Percentiles rank a stretch among this genome's conserved stretches.
Conservation (phyloP, 352 stramenopile species). For the Phytopythium cucurbitacearum region DNA sequence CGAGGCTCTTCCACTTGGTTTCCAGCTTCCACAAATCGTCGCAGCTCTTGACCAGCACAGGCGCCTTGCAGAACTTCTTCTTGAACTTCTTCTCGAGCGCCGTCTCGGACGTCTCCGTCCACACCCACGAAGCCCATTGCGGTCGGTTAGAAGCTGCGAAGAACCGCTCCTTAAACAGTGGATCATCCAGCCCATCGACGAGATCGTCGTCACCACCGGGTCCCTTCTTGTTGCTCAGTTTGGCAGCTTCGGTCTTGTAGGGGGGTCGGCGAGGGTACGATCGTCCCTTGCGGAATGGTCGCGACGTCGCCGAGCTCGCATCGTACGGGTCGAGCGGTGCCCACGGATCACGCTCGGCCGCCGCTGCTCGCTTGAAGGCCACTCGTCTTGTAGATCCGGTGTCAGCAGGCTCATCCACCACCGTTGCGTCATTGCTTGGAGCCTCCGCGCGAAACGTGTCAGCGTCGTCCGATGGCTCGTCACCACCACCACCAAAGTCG, state of each 20-base stretch:
- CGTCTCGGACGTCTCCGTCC: slow-evolving; percentile 47
- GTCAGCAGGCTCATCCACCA: background rate
- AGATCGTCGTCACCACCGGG: slow-evolving; percentile 25
- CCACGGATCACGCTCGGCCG: slow-evolving; percentile 60
- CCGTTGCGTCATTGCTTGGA: slow-evolving; percentile 2
- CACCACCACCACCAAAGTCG: slow-evolving; percentile 26
- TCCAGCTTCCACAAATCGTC: slow-evolving; percentile 60
- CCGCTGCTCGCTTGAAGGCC: background rate
- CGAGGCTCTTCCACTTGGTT: slow-evolving; percentile 57
- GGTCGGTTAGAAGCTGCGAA: slow-evolving; percentile 37
- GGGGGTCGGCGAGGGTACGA: slow-evolving; percentile 47
- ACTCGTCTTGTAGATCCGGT: slow-evolving; percentile 1
- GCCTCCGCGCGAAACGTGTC: slow-evolving; percentile 1
- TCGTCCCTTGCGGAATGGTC: slow-evolving; percentile 71
- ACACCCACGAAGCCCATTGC: slow-evolving; percentile 75
- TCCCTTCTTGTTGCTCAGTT: slow-evolving; percentile 32
- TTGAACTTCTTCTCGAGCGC: slow-evolving; percentile 56
- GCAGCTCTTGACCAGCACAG: slow-evolving; percentile 46
- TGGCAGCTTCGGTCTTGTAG: slow-evolving; percentile 23
- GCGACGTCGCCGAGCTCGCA: slow-evolving; percentile 49
- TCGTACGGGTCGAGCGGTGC: slow-evolving; percentile 72
- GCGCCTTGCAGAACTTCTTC: slow-evolving; percentile 53
- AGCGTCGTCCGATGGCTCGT: slow-evolving; percentile 17
- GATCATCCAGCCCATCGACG: slow-evolving; percentile 53
- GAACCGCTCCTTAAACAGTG: slow-evolving; percentile 60